Base-by-base conservation (phyloP, 495 filamentous ascomycete species). In the Xylaria telfairii region DNA sequence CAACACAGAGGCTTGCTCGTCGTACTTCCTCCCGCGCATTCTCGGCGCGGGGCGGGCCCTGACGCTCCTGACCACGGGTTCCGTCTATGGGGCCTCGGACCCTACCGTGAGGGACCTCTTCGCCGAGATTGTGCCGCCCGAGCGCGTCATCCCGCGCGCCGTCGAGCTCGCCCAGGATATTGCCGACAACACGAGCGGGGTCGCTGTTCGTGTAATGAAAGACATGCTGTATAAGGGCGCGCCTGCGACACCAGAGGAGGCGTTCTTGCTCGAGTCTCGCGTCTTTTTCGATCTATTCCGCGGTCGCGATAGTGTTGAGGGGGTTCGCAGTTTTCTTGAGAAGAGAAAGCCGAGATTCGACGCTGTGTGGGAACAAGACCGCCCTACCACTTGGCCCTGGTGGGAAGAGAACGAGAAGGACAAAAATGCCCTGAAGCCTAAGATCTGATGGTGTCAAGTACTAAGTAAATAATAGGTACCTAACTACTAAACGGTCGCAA, bases 1-100 rank as follows among this genome's bases (percentile, higher is more conserved):
- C 64, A 81, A 85, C 46, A 87, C 88, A 84, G 90, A 92, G 76
- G 90, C 88, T 30, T 87, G 85, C 73, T 86, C 82, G n/a, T 87
- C 85, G 21, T 92, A 83, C 73, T 92, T 90, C 80, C 82, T 91
- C 1, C 89, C 90, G 6, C 83, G 87, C 4, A 74, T 91, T 41
- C 83, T 92, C 68, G 89, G 90, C 4, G 76, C 84, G 71, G 82
- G 81, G 9, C 84, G 85, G 30, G 88, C 89, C 15, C 85, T 87
- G 73, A 86, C 89, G 69, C 83, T 92, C 19, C 84, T 90, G 41
- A 84, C 81, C n/a, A 81, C 87, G 24, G 88, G 81, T n/a, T 85
- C 84, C 41, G 82, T 81, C 78, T 82, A 88, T n/a, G 84, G 85
- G 24, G 83, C 85, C 49, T 85, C 83, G 41, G 82, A 82, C 41